A percentile compares a stretch with the other conserved stretches of the same genome.
These are phyloP conservation scores for Rhodamnia argentea DNA, from an alignment of 345 rosid species.

Conservation along the genomic window DNA sequence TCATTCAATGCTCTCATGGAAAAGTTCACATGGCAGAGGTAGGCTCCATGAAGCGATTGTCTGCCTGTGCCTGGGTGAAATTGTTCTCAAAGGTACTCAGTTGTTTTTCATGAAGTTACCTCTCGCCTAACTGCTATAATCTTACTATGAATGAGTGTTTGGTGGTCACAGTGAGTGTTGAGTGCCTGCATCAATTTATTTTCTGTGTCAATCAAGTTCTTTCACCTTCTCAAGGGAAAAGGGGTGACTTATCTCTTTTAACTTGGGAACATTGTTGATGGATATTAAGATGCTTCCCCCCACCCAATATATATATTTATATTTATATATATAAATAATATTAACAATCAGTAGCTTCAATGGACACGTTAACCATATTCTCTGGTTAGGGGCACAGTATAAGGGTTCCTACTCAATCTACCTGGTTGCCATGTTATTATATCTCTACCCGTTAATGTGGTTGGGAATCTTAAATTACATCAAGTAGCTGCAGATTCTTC, in stretches of 20 bases:
- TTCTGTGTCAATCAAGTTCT: not conserved
- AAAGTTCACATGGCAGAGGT: slow-evolving; percentile 67
- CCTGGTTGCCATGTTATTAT: not conserved
- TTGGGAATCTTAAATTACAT: not conserved
- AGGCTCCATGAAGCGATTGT: slow-evolving; percentile 67
- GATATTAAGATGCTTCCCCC: not conserved
- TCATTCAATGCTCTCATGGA: slow-evolving; percentile 74
- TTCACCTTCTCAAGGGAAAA: not conserved
- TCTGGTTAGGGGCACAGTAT: not conserved
- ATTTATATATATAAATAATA: no score
- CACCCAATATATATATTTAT: no score
- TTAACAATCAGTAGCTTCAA: not conserved
- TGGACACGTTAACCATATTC: not conserved
- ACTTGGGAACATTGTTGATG: not conserved
- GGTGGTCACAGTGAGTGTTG: not conserved
- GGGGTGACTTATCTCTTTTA: not conserved
- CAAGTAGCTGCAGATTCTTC: not conserved
- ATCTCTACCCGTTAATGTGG: not conserved
- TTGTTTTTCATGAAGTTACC: not conserved
- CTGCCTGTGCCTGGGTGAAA: slow-evolving; percentile 65
- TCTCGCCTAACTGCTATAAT: not conserved
- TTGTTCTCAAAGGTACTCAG: slow-evolving; percentile 60
- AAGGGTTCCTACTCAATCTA: not conserved
- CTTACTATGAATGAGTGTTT: not conserved
- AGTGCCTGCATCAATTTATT: no score